Evolutionary conservation across 1,284 basidiomycete genomes (phyloP).

Genomic region (Marasmius sp.): DNA sequence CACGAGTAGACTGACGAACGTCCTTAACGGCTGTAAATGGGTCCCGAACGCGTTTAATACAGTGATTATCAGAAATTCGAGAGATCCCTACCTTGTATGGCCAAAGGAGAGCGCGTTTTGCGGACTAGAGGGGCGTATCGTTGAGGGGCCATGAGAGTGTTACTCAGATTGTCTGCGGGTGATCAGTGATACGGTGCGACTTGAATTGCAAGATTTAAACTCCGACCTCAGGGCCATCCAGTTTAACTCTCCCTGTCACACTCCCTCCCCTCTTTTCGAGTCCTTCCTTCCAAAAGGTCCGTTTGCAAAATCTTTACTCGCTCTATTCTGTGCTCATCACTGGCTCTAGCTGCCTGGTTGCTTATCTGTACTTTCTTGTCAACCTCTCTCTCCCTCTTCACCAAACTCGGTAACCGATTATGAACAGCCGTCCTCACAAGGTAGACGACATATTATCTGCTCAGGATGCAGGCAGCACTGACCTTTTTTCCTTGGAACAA

Average conservation of each 20-base stretch:
- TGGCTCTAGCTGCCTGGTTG: conserved; percentile 5
- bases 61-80: background rate
- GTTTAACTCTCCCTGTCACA: background rate
- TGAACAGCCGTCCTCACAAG: conserved; percentile 52
- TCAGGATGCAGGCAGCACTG: too few species aligned
- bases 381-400: conserved; percentile 13
- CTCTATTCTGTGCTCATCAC: conserved; percentile 19
- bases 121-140: background rate
- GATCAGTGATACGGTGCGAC: background rate
- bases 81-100: background rate
- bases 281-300: conserved; percentile 9
- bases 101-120: conserved; percentile 2
- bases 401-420: conserved; percentile 23
- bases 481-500: too few species aligned
- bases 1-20: background rate
- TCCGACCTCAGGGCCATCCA: background rate
- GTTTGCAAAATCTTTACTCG: background rate
- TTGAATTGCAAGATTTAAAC: background rate
- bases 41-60: background rate
- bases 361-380: conserved; percentile 11
- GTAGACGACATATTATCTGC: conserved; percentile 18
- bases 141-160: conserved; percentile 7
- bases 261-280: background rate
- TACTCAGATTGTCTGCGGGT: background rate
- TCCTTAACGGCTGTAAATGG: background rate